Evolutionary conservation across 176 grass and related monocot genomes (phyloP), one percentile per base, ranked within the genome.

Genomic region (Musa acuminata): DNA sequence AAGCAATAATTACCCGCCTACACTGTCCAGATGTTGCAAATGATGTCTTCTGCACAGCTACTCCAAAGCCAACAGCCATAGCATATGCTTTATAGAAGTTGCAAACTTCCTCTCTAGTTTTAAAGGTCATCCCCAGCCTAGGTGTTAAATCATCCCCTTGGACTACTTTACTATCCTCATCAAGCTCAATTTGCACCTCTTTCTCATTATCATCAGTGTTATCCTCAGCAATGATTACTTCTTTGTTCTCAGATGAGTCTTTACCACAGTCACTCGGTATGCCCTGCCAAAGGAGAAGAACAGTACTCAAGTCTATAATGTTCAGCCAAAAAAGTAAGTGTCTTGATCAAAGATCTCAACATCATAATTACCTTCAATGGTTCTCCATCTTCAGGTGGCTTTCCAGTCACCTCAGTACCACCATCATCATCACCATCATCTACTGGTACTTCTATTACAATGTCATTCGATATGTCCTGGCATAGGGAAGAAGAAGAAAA

Each of bases 61-160:
- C 72, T 75, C 72, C 72, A 75, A 75, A 75, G 6, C 72, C 72
- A 58, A 75, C 54, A 48, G 9, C 53, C 53, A 75, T 53, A 43
- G 72, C 72, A 60, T 75, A 75, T 75, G 53, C 52, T 25, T 58
- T 75, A 58, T 75, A 75, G 54, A 75, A 75, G 26, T 59, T 55
- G 26, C 53, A 75, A 75, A 59, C 72, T 26, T 75, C 72, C 53
- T 75, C 72, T 14, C 53, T 57, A 35, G 72, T 57, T 58, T 22
- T 75, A 35, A 75, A 75, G 54, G 53, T 26, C 72, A 75, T 75
- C 13, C 72, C 72, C 4, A 75, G 52, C 8, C 9, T 53, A 75
- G 72, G 72, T 75, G 70, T 53, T 52, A 52, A 22, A 25, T 72
- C 51, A 53, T 72, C 70, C 20, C 70, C 50, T 53, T 52, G 50